A percentile compares a stretch with the other conserved stretches of the same genome.
Conservation (phyloP, 2,329 filamentous ascomycete genomes). For the Colletotrichum scovillei region DNA sequence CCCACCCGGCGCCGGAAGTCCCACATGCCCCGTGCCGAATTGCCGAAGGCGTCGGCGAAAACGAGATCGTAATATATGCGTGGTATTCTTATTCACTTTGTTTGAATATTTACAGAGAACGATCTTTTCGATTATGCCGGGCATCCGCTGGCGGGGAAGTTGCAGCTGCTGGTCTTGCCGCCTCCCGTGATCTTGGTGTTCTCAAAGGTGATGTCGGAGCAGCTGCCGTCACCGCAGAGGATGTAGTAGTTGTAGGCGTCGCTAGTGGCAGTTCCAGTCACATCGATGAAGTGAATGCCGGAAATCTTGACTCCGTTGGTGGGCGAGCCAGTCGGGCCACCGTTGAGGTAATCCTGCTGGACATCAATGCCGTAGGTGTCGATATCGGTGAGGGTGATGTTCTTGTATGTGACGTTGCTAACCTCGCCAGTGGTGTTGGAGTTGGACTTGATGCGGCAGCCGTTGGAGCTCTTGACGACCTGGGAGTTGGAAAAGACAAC, state of each 20-base stretch:
- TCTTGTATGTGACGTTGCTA: slow-evolving; percentile 53
- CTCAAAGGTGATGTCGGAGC: slow-evolving; percentile 29
- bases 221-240: slow-evolving; percentile 33
- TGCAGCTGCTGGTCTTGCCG: slow-evolving; percentile 24
- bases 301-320: slow-evolving; percentile 30
- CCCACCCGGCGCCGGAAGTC: neutral
- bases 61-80: neutral
- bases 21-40: neutral
- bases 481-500: slow-evolving; percentile 51
- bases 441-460: slow-evolving; percentile 59
- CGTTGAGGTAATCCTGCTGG: slow-evolving; percentile 36
- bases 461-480: slow-evolving; percentile 56
- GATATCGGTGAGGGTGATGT: slow-evolving; percentile 40
- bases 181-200: slow-evolving; percentile 30
- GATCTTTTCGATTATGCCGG: neutral
- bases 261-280: slow-evolving; percentile 13
- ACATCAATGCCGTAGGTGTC: slow-evolving; percentile 30
- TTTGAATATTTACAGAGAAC: neutral
- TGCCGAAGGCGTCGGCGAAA: neutral
- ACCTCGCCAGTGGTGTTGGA: slow-evolving; percentile 51
- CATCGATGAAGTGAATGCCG: slow-evolving; percentile 25
- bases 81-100: neutral
- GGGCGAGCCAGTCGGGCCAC: slow-evolving; percentile 27
- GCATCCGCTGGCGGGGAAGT: slow-evolving; percentile 32
- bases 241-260: slow-evolving; percentile 32